Evolutionary conservation across 306 rosid species (phyloP).

Genomic region (Astragalus membranaceus): DNA sequence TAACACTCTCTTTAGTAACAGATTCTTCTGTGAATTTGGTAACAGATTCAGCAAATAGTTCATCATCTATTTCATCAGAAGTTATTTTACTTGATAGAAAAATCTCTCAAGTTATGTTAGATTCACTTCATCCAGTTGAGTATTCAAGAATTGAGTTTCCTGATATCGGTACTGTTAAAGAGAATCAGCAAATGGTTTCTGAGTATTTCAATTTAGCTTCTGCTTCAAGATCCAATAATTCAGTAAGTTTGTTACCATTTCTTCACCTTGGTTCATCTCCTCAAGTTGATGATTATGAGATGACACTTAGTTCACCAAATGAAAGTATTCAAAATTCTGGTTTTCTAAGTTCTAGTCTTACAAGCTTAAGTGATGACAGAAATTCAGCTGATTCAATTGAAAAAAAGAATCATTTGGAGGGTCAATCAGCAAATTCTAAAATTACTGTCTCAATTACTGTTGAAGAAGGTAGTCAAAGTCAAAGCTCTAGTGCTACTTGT

Average conservation of each 20-base stretch:
- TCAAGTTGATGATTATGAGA: slow-evolving; percentile 47
- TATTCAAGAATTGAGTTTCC: slow-evolving; percentile 87
- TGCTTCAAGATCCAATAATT: neutral
- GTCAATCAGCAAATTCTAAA: slow-evolving; percentile 29
- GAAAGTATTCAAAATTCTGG: slow-evolving; percentile 64
- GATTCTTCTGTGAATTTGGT: slow-evolving; percentile 27
- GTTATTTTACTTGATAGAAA: slow-evolving; percentile 69
- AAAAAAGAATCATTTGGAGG: slow-evolving; percentile 39
- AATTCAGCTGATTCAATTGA: slow-evolving; percentile 58
- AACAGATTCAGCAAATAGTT: slow-evolving; percentile 32
- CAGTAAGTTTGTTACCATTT: slow-evolving; percentile 47
- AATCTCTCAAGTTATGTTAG: slow-evolving; percentile 39
- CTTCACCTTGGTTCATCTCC: slow-evolving; percentile 65
- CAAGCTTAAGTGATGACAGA: slow-evolving; percentile 70
- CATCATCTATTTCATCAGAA: slow-evolving; percentile 90
- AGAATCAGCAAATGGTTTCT: slow-evolving; percentile 78
- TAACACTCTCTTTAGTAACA: slow-evolving; percentile 48
- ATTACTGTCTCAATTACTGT: slow-evolving; percentile 20
- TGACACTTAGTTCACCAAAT: slow-evolving; percentile 33
- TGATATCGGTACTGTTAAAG: slow-evolving; percentile 54
- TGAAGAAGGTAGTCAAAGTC: slow-evolving; percentile 34
- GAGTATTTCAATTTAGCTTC: slow-evolving; percentile 56
- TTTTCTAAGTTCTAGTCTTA: slow-evolving; percentile 66
- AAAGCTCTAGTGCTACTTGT: slow-evolving; percentile 28
- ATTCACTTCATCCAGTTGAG: slow-evolving; percentile 62